Conservation (phyloP, 2,329 filamentous ascomycete species). For the Ascocoryne sarcoides region DNA sequence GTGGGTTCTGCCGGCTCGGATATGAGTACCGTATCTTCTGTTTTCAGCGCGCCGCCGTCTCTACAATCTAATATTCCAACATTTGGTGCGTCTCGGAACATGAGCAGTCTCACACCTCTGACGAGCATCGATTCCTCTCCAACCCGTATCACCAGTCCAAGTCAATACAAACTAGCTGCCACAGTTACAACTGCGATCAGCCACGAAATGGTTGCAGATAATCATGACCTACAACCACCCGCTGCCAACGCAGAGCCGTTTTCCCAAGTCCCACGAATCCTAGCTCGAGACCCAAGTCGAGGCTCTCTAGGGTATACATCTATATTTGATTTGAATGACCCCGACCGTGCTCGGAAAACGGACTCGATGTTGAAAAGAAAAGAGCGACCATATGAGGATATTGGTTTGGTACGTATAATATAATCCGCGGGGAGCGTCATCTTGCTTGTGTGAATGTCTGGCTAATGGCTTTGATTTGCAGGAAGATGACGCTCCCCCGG, state of each 20-base stretch:
- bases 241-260: constrained; percentile 16
- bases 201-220: constrained; percentile 8
- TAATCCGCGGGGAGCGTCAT: constrained; percentile 49
- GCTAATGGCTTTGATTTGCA: constrained; percentile 51
- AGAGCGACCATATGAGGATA: constrained; percentile 54
- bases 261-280: constrained; percentile 28
- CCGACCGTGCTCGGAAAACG: no score
- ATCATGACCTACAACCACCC: constrained; percentile 26
- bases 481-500: constrained; percentile 71
- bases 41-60: constrained; percentile 45
- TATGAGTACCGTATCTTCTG: constrained; percentile 60
- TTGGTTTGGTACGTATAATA: constrained; percentile 54
- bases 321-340: constrained; percentile 57
- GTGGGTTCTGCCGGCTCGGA: constrained; percentile 66
- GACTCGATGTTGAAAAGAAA: constrained; percentile 44
- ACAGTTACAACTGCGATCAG: constrained; percentile 28
- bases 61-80: constrained; percentile 22
- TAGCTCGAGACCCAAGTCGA: constrained; percentile 48
- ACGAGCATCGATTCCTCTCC: constrained; percentile 60
- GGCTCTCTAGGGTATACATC: constrained; percentile 48
- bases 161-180: constrained; percentile 30
- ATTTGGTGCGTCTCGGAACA: constrained; percentile 19
- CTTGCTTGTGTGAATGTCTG: constrained; percentile 41
- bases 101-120: constrained; percentile 51
- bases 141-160: constrained; percentile 47